Base-by-base conservation (phyloP, 768 basidiomycete genomes). In the Sarcodon aspratus region DNA sequence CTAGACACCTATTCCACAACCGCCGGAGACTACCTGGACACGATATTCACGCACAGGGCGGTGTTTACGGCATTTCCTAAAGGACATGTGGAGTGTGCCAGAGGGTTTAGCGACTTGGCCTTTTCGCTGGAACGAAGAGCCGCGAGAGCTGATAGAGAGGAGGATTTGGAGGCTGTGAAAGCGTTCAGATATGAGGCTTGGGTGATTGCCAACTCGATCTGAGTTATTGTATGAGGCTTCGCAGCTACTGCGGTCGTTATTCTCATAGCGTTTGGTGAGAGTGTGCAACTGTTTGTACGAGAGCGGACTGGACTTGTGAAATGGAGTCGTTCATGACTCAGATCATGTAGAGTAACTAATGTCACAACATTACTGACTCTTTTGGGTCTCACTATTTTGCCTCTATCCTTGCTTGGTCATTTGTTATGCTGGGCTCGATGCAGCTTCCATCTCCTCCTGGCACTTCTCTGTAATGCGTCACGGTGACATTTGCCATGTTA, bases 41-140 rank as follows among this genome's bases (percentile, higher is more conserved):
- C 75, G 46, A 80, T 89, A 57, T 84, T 86, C 64, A 78, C 79
- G 0, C 85, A 89, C 66, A 83, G 85, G 59, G 78, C 82, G 60
- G 75, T 82, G 35, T 69, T 81, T 52, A 68, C 64, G 53, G 74
- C 80, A 9, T 80, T 69, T 58, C 85, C 85, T 15, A 66, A 69
- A 48, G 79, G 69, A 9, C 85, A 88, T 67, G 63, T 52, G 50
- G 73, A 76, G 33, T 88, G 85, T 67, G 77, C 80, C 45, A 66
- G 70, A 46, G 79, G 68, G 12, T 78, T 84, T 62, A 76, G 67
- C 64, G 81, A 80, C 61, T 68, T 89, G 52, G 85, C 85, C 9
- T 70, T 68, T 50, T 62, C 70, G 35, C 62, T 89, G 56, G 85
- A 87, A 62, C 62, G 66, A 46, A 70, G 83, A 47, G 74, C 73